phyloP scores from a whole-genome alignment of 2,329 filamentous ascomycete species.

The Aspergillus sp. region DNA sequence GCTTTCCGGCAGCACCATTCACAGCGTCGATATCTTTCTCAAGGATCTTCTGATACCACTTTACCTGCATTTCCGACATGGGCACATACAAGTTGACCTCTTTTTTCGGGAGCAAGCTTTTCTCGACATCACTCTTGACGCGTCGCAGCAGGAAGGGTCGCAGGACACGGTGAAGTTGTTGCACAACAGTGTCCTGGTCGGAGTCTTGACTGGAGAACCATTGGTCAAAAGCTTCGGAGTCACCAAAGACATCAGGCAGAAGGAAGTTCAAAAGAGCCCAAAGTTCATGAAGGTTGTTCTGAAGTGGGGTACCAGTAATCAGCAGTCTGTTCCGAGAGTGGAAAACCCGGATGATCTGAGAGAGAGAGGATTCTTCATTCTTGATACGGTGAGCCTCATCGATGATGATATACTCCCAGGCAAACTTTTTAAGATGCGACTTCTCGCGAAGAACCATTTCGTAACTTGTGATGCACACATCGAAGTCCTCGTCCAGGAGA shows the following conservation, averaged over 20 bases:
- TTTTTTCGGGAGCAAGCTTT: slow-evolving; percentile 95
- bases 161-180: slow-evolving; percentile 90
- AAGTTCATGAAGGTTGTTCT: slow-evolving; percentile 96
- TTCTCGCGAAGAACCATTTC: slow-evolving; percentile 98
- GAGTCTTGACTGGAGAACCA: slow-evolving; percentile 92
- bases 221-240: slow-evolving; percentile 93
- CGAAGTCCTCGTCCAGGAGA: slow-evolving; percentile 90
- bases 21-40: slow-evolving; percentile 99
- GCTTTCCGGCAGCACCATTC: slow-evolving; percentile 92
- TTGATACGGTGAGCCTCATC: slow-evolving; percentile 99
- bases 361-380: slow-evolving; percentile 95
- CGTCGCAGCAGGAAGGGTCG: slow-evolving; percentile 91
- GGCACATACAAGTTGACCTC: slow-evolving; percentile 96
- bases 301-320: slow-evolving; percentile 93
- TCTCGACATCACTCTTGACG: slow-evolving; percentile 97
- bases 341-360: slow-evolving; percentile 94
- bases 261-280: slow-evolving; percentile 98
- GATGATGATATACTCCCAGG: slow-evolving; percentile 99
- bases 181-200: slow-evolving; percentile 92
- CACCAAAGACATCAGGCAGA: slow-evolving; percentile 96
- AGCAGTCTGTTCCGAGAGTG: slow-evolving; percentile 91
- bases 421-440: slow-evolving; percentile 90
- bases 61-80: slow-evolving; percentile 99
- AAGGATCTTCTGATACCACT: slow-evolving; percentile 98
- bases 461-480: slow-evolving; percentile 97